These are phyloP conservation scores for Clitopilus hobsonii DNA, from an alignment of 768 basidiomycete species.

Conservation along the genomic window DNA sequence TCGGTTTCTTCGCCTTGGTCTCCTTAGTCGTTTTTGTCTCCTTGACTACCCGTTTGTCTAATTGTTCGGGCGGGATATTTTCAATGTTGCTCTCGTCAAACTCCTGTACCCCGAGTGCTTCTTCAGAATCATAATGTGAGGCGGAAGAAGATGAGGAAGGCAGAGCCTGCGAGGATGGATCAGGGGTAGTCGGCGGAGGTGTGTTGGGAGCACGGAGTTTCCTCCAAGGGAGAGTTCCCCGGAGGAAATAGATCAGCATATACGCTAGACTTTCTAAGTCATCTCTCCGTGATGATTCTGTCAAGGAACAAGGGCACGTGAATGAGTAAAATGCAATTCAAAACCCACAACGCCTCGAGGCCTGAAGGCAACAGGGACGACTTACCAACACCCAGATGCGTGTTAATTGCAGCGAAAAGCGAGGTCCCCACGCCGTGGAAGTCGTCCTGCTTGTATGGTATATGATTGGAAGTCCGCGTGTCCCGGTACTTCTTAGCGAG, in stretches of 20 bases:
- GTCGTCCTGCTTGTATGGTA: constrained; percentile 70
- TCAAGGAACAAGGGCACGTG: constrained; percentile 1
- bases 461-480: constrained; percentile 55
- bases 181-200: constrained; percentile 21
- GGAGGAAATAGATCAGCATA: constrained; percentile 79
- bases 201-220: constrained; percentile 53
- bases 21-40: not conserved
- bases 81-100: not conserved
- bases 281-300: constrained; percentile 73
- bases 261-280: constrained; percentile 79
- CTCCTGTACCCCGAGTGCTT: not conserved
- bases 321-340: not conserved
- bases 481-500: constrained; percentile 79
- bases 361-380: constrained; percentile 11
- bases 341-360: constrained; percentile 5
- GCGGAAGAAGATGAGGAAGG: not conserved
- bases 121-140: not conserved
- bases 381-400: constrained; percentile 72
- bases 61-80: not conserved
- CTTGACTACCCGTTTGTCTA: not conserved
- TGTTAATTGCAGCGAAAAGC: constrained; percentile 70
- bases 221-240: constrained; percentile 76
- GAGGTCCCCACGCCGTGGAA: constrained; percentile 78
- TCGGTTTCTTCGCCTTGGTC: not conserved
- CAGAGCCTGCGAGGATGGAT: constrained; percentile 7